Evolutionary conservation across 345 rosid genomes (phyloP), one percentile per base, ranked within the genome.

Genomic region (Nephelium lappaceum): DNA sequence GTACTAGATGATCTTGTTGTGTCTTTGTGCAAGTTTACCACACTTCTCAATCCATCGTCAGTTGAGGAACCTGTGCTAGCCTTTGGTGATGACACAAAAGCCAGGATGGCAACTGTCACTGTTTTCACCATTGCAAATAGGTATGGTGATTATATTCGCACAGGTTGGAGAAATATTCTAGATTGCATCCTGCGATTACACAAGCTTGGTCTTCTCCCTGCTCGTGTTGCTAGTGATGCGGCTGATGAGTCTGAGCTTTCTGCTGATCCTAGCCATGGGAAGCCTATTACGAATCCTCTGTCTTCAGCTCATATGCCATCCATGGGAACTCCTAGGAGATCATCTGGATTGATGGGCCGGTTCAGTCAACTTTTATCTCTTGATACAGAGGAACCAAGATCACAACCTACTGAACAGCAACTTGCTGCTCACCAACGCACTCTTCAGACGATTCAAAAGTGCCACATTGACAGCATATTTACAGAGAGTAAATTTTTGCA

Each of bases 391-490:
- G 98, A 94, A 89, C 99, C 98, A 79, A 91, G 97, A 83, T 96
- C 91, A 41, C 98, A 96, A 81, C 99, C 99, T 61, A 93, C 98
- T 27, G 98, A 94, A 78, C 98, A 96, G 80, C 98, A 96, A 81
- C 97, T 96, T 80, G 99, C 99, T 77, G 98, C 99, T 86, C 97
- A 96, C 86, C 99, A 94, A 74, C 92, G 98, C 45, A 94, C 98
- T 21, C 89, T 92, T 81, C 98, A 93, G 85, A 94, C 98, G 23
- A 96, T 96, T 78, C 98, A 96, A 65, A 96, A 93, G 82, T 96
- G 99, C 88, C 99, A 96, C 73, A 91, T 96, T 84, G 99, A 94
- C 86, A 92, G 98, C 86, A 94, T 96, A 79, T 93, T 94, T 78
- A 94, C 98, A 0, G 98, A 94, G 86, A 96, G 99, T 80, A 96